These are phyloP conservation scores for Bondarzewia mesenterica DNA, from an alignment of 1,284 basidiomycete genomes.

Conservation along the genomic window DNA sequence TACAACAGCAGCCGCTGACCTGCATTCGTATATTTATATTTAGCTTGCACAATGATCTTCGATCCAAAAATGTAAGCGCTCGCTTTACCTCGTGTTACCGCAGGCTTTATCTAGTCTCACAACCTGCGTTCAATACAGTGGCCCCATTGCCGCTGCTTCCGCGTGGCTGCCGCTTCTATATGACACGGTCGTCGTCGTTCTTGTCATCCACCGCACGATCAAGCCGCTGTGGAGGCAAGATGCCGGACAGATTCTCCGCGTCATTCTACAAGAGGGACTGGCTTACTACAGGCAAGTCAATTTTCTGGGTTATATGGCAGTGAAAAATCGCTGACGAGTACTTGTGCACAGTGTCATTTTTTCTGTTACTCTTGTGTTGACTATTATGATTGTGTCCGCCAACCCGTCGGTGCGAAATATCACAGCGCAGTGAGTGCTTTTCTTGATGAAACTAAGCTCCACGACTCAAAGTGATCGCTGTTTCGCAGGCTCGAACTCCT, in stretches of 20 bases:
- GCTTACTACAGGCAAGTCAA: constrained; percentile 42
- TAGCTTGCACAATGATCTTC: constrained; percentile 48
- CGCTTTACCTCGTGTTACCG: constrained; percentile 19
- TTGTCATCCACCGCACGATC: constrained; percentile 38
- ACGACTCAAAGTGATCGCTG: background rate
- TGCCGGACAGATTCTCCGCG: constrained; percentile 33
- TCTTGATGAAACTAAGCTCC: background rate
- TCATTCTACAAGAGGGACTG: constrained; percentile 45
- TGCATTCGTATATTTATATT: background rate
- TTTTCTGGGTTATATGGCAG: too few relatives aligned
- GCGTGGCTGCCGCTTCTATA: constrained; percentile 50
- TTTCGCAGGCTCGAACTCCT: constrained; percentile 36
- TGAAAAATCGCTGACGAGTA: background rate
- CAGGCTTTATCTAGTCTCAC: constrained; percentile 5
- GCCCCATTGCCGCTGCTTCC: constrained; percentile 32
- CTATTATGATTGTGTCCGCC: constrained; percentile 41
- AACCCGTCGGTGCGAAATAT: constrained; percentile 39
- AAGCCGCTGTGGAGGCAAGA: constrained; percentile 30
- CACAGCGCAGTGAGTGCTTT: constrained; percentile 40
- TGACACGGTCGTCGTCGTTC: constrained; percentile 41
- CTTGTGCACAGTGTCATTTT: constrained; percentile 37
- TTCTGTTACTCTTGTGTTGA: constrained; percentile 39
- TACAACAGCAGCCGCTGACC: background rate
- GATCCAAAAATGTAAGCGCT: constrained; percentile 31
- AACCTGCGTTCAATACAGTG: constrained; percentile 5